Evolutionary conservation across 805 yeast species (phyloP).

Genomic region (Candida incommunis): DNA sequence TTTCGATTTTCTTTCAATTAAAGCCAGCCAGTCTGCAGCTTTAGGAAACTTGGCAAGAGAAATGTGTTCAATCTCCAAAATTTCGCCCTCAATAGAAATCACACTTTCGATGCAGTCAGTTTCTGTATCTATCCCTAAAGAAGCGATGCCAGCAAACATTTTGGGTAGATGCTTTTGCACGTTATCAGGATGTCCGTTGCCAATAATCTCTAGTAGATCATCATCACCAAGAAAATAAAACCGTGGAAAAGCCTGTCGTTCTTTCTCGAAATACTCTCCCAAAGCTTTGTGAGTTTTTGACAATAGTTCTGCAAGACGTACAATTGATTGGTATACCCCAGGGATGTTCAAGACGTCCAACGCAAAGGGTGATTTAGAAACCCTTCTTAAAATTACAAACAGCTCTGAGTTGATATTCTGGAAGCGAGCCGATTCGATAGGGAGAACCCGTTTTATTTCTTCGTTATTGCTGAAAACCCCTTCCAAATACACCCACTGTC

Average conservation of each 20-base stretch:
- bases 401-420: constrained; percentile 49
- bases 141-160: constrained; percentile 53
- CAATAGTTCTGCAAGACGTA: constrained; percentile 41
- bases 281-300: constrained; percentile 47
- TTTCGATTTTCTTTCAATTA: constrained; percentile 41
- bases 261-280: constrained; percentile 65
- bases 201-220: constrained; percentile 71
- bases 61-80: constrained; percentile 28
- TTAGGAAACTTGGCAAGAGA: constrained; percentile 27
- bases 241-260: constrained; percentile 64
- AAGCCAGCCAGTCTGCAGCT: constrained; percentile 47
- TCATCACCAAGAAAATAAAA: constrained; percentile 85
- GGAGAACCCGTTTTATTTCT: constrained; percentile 50
- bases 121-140: constrained; percentile 25
- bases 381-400: constrained; percentile 33
- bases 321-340: constrained; percentile 33
- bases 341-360: constrained; percentile 40
- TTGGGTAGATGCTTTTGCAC: constrained; percentile 50
- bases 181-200: constrained; percentile 29
- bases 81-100: constrained; percentile 54
- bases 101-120: constrained; percentile 30
- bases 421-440: constrained; percentile 57
- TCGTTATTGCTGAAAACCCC: constrained; percentile 50
- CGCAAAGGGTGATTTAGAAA: constrained; percentile 34
- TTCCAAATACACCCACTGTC: constrained; percentile 76